Base-by-base conservation (phyloP, 257 asterid species). In the Lavandula angustifolia region DNA sequence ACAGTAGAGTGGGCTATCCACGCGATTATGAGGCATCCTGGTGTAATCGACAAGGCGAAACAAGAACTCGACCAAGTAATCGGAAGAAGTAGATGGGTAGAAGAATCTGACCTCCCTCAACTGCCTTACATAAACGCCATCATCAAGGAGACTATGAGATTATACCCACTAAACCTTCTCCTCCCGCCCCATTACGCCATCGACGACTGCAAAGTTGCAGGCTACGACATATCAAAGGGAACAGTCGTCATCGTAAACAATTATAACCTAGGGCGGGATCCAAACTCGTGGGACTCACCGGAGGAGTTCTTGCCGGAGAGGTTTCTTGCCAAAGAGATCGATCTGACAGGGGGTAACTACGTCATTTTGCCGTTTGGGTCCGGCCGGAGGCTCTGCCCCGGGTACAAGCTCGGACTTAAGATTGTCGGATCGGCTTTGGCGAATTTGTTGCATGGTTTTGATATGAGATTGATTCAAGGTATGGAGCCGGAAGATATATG, bases 401-500 rank as follows among this genome's bases (percentile, higher is more conserved):
- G 67, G 3, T 51, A 62, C 55, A 64, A 38, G 34, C 69, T 76
- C 3, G 75, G 76, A 50, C 54, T 67, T 10, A 62, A 66, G 60
- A 18, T 55, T 3, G 68, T 75, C 22, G 68, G 77, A n/a, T 54
- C 79, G 9, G 69, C 64, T 17, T 33, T 69, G 57, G 67, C 79
- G 5, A 79, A 79, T 66, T 56, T 76, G 65, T 6, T 79, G 17
- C 81, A 75, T 60, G 84, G 79, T 32, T 76, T 79, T 11, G 40
- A 65, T 1, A 35, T 57, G 66, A 73, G 58, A 46, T 57, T 76
- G 56, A 42, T 44, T 1, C 67, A 55, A 33, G 76, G 57, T 1
- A 64, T 72, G 79, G 62, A 9, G 58, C 51, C 72, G 4, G 29
- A 62, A 44, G 79, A 76, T 43, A 49, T 76, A 16, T 38, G 62